Conservation (phyloP, 2,329 filamentous ascomycete genomes). For the Chalaropsis ovoidea region DNA sequence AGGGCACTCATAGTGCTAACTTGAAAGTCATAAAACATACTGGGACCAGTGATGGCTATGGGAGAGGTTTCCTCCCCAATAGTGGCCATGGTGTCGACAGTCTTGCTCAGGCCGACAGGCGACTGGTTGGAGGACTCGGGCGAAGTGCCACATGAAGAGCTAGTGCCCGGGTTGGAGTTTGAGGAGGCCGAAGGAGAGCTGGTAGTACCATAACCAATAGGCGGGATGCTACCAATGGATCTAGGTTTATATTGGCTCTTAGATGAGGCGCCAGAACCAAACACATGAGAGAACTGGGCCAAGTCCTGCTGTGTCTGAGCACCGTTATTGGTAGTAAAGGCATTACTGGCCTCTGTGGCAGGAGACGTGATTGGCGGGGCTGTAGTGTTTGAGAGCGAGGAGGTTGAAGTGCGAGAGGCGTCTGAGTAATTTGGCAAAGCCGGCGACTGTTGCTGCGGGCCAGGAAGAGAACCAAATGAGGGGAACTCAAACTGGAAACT, state of each 20-base stretch:
- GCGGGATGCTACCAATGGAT: background rate
- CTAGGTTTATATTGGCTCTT: conserved; percentile 16
- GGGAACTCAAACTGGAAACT: conserved; percentile 96
- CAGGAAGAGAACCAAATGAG: conserved; percentile 69
- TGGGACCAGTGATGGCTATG: conserved; percentile 30
- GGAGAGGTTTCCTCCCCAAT: conserved; percentile 50
- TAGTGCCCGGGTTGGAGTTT: conserved; percentile 49
- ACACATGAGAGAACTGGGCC: conserved; percentile 20
- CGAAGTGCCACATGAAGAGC: conserved; percentile 64
- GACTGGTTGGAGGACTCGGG: conserved; percentile 67
- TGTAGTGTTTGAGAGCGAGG: conserved; percentile 27
- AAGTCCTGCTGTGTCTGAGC: conserved; percentile 14
- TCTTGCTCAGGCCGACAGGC: conserved; percentile 50
- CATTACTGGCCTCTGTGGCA: conserved; percentile 10
- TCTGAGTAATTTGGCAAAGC: background rate
- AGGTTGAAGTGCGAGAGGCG: conserved; percentile 9
- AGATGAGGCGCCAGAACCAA: conserved; percentile 12
- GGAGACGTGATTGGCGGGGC: conserved; percentile 4
- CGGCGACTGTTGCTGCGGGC: conserved; percentile 32
- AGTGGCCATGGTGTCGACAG: conserved; percentile 51
- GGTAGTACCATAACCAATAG: conserved; percentile 40
- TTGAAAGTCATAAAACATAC: conserved; percentile 18
- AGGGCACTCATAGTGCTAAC: background rate
- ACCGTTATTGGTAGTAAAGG: background rate
- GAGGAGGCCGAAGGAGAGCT: conserved; percentile 57